Base-by-base conservation (phyloP, 495 filamentous ascomycete genomes). In the Penicillium maclennaniae region DNA sequence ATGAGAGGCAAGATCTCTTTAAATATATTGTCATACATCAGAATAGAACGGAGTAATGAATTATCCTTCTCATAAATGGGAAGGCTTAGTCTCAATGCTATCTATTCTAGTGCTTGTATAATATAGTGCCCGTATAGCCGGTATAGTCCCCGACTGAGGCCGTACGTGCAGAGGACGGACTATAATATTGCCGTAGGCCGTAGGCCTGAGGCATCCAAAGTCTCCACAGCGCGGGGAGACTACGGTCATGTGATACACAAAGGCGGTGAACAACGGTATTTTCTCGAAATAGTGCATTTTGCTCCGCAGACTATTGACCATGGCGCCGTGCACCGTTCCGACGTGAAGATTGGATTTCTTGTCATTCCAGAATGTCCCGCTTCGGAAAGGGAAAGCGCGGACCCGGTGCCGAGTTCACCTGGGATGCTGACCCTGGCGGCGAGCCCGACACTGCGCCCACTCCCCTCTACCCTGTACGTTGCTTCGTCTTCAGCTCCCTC, bases 331-430 rank as follows among this genome's bases (percentile, higher is more conserved):
- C 55, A 43, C 14, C n/a, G 7, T 40, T 36, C 16, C 8, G 40
- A 2, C 31, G 9, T 43, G 17, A 45, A 45, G 14, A 20, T 25
- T 40, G 20, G 6, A 43, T 27, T 23, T 31, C 23, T 28, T 38
- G 12, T 34, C 3, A 1, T 25, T 51, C 10, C 6, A 14, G 17
- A 20, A 75, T 75, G 72, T 75, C 72, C 23, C 72, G 72, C 3
- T 71, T 71, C 41, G 66, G 68, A 7, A 74, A 73, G 43, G 70
- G 67, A 49, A 69, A 62, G 43, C 66, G 67, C 53, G 60, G 69
- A 3, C 73, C 73, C 17, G 73, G 73, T 8, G 65, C 71, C 8
- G 73, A 76, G 50, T 72, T 76, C 50, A 68, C 60, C 34, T 76
- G 68, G 68, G 71, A 76, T 27, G 57, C 59, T 10, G 73, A 74